Base-by-base conservation (phyloP, 257 asterid species). In the Cruciata laevipes region DNA sequence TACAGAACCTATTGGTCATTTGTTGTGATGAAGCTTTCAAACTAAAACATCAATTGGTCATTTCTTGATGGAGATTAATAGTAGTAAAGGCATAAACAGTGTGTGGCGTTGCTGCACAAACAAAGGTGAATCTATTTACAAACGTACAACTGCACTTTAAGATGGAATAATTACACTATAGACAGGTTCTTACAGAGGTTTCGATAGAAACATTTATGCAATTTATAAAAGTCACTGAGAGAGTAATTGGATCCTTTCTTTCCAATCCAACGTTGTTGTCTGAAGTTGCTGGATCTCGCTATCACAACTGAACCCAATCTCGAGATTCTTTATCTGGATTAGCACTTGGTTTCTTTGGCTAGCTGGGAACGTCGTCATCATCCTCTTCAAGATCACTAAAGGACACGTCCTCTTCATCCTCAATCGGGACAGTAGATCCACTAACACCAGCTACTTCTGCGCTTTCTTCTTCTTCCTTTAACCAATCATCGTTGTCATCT, bases 321-420 rank as follows among this genome's bases (percentile, higher is more conserved):
- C 78, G 85, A 1, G 96, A 77, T 67, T 87, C 95, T 79, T 84
- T 90, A 76, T 87, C 91, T 31, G 95, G 84, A 61, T 84, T 78
- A 79, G 69, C 47, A 66, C 79, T 78, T 7, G 81, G 73, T 73
- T 83, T 87, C 78, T 84, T 85, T 33, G 74, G 73, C 73, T 87
- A 7, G 82, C 65, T 3, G 87, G 87, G 80, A 38, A 60, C 75
- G 23, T 89, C 96, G 13, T 60, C 86, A 68, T 95, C 98, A 8
- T 94, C 95, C 37, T 84, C 87, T 76, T 95, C 99, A 63, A 95
- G 98, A 81, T 95, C 99, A 73, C 99, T 95, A 66, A 95, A 95
- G 2, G 99, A 89, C 66, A 95, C 99, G 23, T 91, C 99, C 40
- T 94, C 99, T 16, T 95, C 99, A 40, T 85, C 83, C 78, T 81